Conservation (phyloP, 139 green algal genomes). For the Dunaliella sp. region DNA sequence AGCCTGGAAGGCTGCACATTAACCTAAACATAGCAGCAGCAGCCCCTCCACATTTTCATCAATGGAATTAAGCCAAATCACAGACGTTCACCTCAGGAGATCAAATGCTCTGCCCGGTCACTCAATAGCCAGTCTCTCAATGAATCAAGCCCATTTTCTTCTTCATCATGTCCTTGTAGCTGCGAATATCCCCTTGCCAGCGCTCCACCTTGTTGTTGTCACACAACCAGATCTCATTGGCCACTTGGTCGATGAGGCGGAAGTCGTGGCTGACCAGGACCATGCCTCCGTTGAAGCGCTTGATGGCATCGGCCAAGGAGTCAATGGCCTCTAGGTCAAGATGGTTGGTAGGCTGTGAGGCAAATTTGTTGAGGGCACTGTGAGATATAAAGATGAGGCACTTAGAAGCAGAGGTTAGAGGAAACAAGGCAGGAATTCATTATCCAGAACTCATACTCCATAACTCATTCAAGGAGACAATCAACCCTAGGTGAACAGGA, state of each 20-base stretch:
- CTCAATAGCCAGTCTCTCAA: background rate
- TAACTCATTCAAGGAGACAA: background rate
- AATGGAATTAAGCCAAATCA: too few relatives aligned
- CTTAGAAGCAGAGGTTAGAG: background rate
- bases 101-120: too few relatives aligned
- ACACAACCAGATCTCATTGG: constrained; percentile 78
- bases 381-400: background rate
- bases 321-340: constrained; percentile 97
- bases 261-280: constrained; percentile 92
- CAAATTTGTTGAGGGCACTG: background rate
- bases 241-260: constrained; percentile 83
- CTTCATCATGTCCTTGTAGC: constrained; percentile 50
- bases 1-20: too few relatives aligned
- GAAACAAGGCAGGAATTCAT: background rate
- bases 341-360: constrained; percentile 76
- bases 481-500: background rate
- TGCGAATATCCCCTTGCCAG: constrained; percentile 86
- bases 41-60: too few relatives aligned
- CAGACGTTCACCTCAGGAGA: too few relatives aligned
- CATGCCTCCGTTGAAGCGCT: constrained; percentile 79
- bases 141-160: constrained; percentile 52
- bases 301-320: constrained; percentile 87
- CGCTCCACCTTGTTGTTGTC: constrained; percentile 57
- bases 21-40: too few relatives aligned
- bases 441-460: background rate